phyloP scores from a whole-genome alignment of 352 stramenopile species.

The Globisporangium paroecandrum region DNA sequence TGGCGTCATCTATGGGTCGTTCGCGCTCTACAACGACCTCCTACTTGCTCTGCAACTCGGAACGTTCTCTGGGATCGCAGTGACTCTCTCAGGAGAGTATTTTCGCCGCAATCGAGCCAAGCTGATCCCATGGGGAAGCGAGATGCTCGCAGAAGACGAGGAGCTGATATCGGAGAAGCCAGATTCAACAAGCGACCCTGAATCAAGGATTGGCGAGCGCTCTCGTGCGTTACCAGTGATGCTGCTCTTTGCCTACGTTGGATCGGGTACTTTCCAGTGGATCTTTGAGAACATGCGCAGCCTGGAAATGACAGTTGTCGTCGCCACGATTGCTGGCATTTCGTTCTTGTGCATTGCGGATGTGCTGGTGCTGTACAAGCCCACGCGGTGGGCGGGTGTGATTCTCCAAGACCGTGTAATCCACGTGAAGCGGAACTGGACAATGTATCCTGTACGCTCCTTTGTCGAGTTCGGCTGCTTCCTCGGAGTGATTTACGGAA shows the following conservation, averaged over 20 bases:
- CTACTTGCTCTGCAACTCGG: slow-evolving; percentile 75
- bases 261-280: slow-evolving; percentile 84
- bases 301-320: slow-evolving; percentile 72
- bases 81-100: slow-evolving; percentile 73
- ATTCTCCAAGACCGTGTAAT: slow-evolving; percentile 85
- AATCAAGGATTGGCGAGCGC: slow-evolving; percentile 8
- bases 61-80: slow-evolving; percentile 79
- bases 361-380: slow-evolving; percentile 52
- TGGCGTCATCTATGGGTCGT: slow-evolving; percentile 71
- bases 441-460: slow-evolving; percentile 68
- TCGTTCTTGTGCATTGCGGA: slow-evolving; percentile 82
- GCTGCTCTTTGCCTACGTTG: slow-evolving; percentile 82
- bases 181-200: slow-evolving; percentile 10
- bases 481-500: slow-evolving; percentile 85
- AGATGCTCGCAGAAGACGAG: slow-evolving; percentile 4
- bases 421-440: slow-evolving; percentile 68
- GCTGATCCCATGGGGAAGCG: slow-evolving; percentile 45
- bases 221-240: slow-evolving; percentile 49
- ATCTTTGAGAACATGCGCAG: slow-evolving; percentile 87
- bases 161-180: slow-evolving; percentile 3
- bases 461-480: slow-evolving; percentile 86
- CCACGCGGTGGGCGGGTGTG: slow-evolving; percentile 66
- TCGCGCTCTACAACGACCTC: slow-evolving; percentile 78
- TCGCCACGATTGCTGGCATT: slow-evolving; percentile 78
- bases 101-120: slow-evolving; percentile 64